A percentile compares a stretch with the other conserved stretches of the same genome.
phyloP scores from a whole-genome alignment of 2,329 filamentous ascomycete genomes.

The Hypocrella siamensis region DNA sequence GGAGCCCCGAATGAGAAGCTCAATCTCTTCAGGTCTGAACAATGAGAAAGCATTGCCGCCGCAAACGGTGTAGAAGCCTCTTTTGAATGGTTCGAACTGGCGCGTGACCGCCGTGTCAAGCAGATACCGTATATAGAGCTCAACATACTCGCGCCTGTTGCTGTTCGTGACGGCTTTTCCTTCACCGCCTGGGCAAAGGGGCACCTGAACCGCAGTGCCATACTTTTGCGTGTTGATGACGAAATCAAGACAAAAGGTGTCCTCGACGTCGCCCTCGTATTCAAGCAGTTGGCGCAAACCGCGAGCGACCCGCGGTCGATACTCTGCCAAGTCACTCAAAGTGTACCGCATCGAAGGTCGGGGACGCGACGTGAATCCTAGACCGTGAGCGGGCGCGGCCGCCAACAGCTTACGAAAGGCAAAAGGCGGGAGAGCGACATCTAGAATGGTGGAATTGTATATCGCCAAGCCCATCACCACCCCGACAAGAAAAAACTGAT shows the following conservation, averaged over 20 bases:
- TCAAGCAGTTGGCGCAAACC: constrained; percentile 65
- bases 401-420: constrained; percentile 77
- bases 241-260: constrained; percentile 70
- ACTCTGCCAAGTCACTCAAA: constrained; percentile 71
- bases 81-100: constrained; percentile 87
- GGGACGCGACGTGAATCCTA: constrained; percentile 38
- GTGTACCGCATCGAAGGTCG: constrained; percentile 54
- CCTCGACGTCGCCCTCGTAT: constrained; percentile 70
- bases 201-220: constrained; percentile 47
- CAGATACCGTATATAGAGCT: constrained; percentile 65
- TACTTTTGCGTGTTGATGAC: constrained; percentile 64
- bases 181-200: constrained; percentile 61
- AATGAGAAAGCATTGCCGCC: constrained; percentile 76
- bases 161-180: constrained; percentile 63
- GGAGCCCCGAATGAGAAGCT: constrained; percentile 70
- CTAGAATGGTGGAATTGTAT: constrained; percentile 87
- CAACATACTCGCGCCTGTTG: constrained; percentile 76
- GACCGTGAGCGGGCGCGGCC: constrained; percentile 48
- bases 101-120: constrained; percentile 63
- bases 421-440: constrained; percentile 76
- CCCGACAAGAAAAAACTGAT: constrained; percentile 83
- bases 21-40: constrained; percentile 83
- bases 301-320: constrained; percentile 57
- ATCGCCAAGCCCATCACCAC: constrained; percentile 80
- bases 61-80: constrained; percentile 85